phyloP scores from a whole-genome alignment of 179 eudicot genomes.

The Camellia oleifera region DNA sequence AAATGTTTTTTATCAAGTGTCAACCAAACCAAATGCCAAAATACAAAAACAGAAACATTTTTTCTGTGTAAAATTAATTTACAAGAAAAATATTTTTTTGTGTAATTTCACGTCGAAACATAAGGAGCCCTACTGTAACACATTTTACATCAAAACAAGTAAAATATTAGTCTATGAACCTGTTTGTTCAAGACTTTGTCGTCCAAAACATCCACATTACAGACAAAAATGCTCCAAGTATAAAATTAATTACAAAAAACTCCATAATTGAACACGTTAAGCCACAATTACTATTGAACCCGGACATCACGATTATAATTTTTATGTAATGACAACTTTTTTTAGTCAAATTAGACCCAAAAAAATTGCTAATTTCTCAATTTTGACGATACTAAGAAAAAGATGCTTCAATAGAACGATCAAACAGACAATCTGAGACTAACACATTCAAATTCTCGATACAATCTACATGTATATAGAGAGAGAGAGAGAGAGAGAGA shows the following conservation, averaged over 20 bases:
- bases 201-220: background rate
- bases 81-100: no score
- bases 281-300: background rate
- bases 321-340: background rate
- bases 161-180: background rate
- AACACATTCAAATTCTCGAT: background rate
- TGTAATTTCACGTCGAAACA: no score
- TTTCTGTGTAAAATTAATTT: no score
- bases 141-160: background rate
- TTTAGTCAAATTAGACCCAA: background rate
- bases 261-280: background rate
- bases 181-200: background rate
- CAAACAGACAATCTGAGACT: background rate
- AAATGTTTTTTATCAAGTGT: no score
- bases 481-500: no score
- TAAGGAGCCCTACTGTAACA: background rate
- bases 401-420: background rate
- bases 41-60: no score
- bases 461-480: background rate
- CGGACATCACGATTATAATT: background rate
- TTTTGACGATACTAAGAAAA: background rate
- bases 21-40: no score
- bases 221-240: background rate
- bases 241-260: no score
- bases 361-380: background rate